A percentile compares a stretch with the other conserved stretches of the same genome.
These are phyloP conservation scores for Boletus subparvulus DNA, from an alignment of 768 basidiomycete genomes.

Conservation along the genomic window DNA sequence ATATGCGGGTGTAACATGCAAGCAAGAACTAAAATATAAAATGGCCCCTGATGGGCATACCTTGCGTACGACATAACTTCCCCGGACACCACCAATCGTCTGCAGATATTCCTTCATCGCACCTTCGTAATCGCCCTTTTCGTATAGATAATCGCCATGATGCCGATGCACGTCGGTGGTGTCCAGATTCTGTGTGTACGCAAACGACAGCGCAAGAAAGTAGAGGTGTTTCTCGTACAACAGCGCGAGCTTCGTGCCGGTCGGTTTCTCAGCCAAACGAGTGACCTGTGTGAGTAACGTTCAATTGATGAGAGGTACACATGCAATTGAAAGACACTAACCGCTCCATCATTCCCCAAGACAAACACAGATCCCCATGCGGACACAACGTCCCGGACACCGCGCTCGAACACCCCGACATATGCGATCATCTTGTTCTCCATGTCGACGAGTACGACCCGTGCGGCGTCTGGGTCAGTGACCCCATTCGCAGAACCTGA, in stretches of 20 bases:
- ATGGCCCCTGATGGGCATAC: slow-evolving; percentile 38
- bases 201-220: slow-evolving; percentile 77
- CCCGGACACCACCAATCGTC: slow-evolving; percentile 86
- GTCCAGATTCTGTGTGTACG: slow-evolving; percentile 75
- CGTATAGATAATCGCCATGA: slow-evolving; percentile 90
- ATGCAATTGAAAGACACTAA: slow-evolving; percentile 33
- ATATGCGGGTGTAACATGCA: not conserved
- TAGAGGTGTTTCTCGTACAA: slow-evolving; percentile 81
- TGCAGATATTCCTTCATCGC: slow-evolving; percentile 91
- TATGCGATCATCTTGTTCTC: slow-evolving; percentile 91
- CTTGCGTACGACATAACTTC: slow-evolving; percentile 97
- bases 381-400: slow-evolving; percentile 79
- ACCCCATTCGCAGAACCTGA: slow-evolving; percentile 39
- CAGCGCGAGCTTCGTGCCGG: slow-evolving; percentile 80
- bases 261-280: slow-evolving; percentile 75
- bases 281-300: slow-evolving; percentile 44
- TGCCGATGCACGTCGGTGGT: slow-evolving; percentile 87
- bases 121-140: slow-evolving; percentile 88
- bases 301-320: not conserved
- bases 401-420: slow-evolving; percentile 75
- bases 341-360: slow-evolving; percentile 74
- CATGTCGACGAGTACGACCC: slow-evolving; percentile 84
- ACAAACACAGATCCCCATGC: slow-evolving; percentile 82
- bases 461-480: slow-evolving; percentile 61
- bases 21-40: not conserved